Percentiles rank a stretch among this genome's conserved stretches.
Evolutionary conservation across 768 basidiomycete species (phyloP).

Genomic region (Rhizopogon vulgaris): DNA sequence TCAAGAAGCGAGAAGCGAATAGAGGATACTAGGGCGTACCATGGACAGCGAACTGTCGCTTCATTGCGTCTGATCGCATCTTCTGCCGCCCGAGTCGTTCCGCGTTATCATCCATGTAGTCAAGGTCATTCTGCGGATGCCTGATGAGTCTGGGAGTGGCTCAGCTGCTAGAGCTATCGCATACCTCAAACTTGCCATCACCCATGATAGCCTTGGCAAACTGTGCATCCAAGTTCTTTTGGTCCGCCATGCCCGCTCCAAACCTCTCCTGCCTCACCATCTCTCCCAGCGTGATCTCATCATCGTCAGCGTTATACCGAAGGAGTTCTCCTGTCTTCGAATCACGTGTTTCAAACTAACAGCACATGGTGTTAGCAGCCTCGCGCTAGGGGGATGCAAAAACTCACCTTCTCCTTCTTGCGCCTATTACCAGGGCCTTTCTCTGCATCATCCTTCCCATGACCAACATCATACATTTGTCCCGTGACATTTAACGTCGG

Average conservation of each 20-base stretch:
- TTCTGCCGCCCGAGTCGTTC: constrained; percentile 89
- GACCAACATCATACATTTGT: constrained; percentile 85
- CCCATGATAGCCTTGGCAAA: constrained; percentile 84
- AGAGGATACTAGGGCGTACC: constrained; percentile 41
- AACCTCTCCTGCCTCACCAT: constrained; percentile 92
- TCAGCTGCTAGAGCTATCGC: constrained; percentile 10
- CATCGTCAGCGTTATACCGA: constrained; percentile 88
- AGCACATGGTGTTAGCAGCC: not conserved
- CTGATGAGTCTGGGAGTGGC: not conserved
- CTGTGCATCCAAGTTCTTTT: constrained; percentile 87
- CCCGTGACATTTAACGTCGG: constrained; percentile 86
- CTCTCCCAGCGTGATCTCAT: constrained; percentile 78
- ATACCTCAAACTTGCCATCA: constrained; percentile 82
- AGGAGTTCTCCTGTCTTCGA: constrained; percentile 85
- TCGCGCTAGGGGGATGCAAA: constrained; percentile 2
- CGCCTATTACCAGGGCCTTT: constrained; percentile 62
- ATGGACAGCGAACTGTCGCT: constrained; percentile 92
- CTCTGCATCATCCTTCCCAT: constrained; percentile 54
- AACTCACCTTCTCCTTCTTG: constrained; percentile 64
- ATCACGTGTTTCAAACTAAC: constrained; percentile 82
- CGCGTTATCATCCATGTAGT: constrained; percentile 96
- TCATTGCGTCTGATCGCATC: constrained; percentile 95
- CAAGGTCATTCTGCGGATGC: constrained; percentile 63
- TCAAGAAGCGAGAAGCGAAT: not conserved
- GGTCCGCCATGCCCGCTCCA: constrained; percentile 81